These are phyloP conservation scores for Eucalyptus grandis DNA, from an alignment of 345 rosid genomes.

Conservation along the genomic window DNA sequence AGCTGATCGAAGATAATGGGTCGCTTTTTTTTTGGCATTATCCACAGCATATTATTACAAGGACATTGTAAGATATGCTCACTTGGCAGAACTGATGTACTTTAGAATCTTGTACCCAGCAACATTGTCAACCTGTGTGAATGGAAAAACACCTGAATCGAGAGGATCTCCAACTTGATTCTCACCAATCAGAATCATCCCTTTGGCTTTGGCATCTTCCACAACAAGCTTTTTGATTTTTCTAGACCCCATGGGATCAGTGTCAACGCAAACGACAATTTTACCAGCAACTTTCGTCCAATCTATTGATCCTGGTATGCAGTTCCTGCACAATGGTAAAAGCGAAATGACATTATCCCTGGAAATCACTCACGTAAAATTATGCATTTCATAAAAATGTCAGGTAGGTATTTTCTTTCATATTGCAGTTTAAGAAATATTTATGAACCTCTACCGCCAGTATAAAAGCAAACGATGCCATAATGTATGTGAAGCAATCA, in stretches of 20 bases:
- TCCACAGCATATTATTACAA: neutral
- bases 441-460: neutral
- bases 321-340: slow-evolving; percentile 23
- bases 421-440: neutral
- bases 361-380: neutral
- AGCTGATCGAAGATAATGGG: neutral
- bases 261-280: slow-evolving; percentile 44
- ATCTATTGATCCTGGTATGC: slow-evolving; percentile 67
- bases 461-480: neutral
- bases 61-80: neutral
- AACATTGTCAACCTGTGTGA: slow-evolving; percentile 29
- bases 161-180: slow-evolving; percentile 27
- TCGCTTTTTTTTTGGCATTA: neutral
- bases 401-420: neutral
- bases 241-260: slow-evolving; percentile 12
- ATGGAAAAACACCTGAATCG: slow-evolving; percentile 56
- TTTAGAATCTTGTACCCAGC: slow-evolving; percentile 35
- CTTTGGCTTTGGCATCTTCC: slow-evolving; percentile 53
- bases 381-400: neutral
- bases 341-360: neutral
- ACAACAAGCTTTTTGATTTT: slow-evolving; percentile 38
- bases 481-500: neutral
- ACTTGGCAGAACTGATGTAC: slow-evolving; percentile 52
- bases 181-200: slow-evolving; percentile 42
- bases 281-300: slow-evolving; percentile 41